Conservation (phyloP, 2,329 filamentous ascomycete genomes). For the Penicillium frequentans region DNA sequence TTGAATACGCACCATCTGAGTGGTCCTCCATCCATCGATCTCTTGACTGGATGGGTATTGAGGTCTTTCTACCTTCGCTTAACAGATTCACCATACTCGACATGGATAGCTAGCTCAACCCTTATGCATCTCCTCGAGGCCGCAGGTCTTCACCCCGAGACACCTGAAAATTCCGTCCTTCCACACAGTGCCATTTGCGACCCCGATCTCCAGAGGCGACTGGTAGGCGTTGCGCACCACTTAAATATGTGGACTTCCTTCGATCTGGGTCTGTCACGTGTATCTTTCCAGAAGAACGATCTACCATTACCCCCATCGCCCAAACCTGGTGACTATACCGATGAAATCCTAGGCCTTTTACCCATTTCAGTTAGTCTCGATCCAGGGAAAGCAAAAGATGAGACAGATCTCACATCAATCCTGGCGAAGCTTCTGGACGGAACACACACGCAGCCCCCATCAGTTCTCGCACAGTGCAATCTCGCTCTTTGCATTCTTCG, state of each 20-base stretch:
- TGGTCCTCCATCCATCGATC: slow-evolving; percentile 26
- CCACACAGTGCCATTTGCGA: slow-evolving; percentile 15
- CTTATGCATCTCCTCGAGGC: slow-evolving; percentile 55
- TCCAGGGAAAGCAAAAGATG: slow-evolving; percentile 45
- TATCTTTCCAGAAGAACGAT: slow-evolving; percentile 44
- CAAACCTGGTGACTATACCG: slow-evolving; percentile 48
- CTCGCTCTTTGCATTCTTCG: slow-evolving; percentile 56
- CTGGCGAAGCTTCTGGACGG: slow-evolving; percentile 42
- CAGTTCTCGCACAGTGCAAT: slow-evolving; percentile 54
- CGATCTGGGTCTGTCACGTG: slow-evolving; percentile 56
- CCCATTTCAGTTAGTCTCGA: slow-evolving; percentile 55
- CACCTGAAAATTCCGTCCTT: slow-evolving; percentile 12
- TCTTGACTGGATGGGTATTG: slow-evolving; percentile 48
- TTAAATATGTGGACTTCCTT: slow-evolving; percentile 60
- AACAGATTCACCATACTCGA: slow-evolving; percentile 52
- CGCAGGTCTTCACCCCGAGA: slow-evolving; percentile 33
- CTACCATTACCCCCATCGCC: slow-evolving; percentile 34
- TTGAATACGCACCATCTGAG: slow-evolving; percentile 38
- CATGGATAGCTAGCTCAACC: slow-evolving; percentile 35
- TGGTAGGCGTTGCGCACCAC: slow-evolving; percentile 55
- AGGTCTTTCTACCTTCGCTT: slow-evolving; percentile 54
- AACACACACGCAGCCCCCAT: slow-evolving; percentile 43
- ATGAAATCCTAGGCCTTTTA: slow-evolving; percentile 52
- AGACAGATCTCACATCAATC: slow-evolving; percentile 43
- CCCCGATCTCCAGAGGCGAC: slow-evolving; percentile 39